A percentile compares a stretch with the other conserved stretches of the same genome.
Evolutionary conservation across 2,329 filamentous ascomycete genomes (phyloP).

Genomic region (Nothomitra cinnamomea): DNA sequence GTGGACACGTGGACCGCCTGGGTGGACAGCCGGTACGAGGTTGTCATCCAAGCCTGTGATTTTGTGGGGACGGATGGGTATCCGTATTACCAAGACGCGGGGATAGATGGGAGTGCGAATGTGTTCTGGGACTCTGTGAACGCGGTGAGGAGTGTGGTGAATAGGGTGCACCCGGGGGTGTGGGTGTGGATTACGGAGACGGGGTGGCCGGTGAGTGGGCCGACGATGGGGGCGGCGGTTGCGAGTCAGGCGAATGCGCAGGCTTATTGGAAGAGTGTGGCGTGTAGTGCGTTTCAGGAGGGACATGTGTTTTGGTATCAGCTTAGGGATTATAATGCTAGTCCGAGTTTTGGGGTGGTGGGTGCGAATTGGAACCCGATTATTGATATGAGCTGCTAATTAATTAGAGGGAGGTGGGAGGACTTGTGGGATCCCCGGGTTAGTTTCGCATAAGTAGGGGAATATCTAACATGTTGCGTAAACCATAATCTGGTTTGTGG

Average conservation of each 20-base stretch:
- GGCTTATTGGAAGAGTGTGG: conserved; percentile 45
- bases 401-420: not conserved
- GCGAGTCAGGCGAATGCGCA: conserved; percentile 41
- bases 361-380: conserved; percentile 18
- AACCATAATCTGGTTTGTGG: too few relatives aligned
- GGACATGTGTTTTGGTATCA: conserved; percentile 45
- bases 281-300: conserved; percentile 40
- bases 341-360: conserved; percentile 24
- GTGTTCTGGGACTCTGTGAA: conserved; percentile 33
- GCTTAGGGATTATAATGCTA: conserved; percentile 34
- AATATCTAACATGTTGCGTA: too few relatives aligned
- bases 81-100: conserved; percentile 45
- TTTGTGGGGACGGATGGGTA: conserved; percentile 49
- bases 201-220: conserved; percentile 44
- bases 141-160: conserved; percentile 24
- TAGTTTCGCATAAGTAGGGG: too few relatives aligned
- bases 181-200: conserved; percentile 45
- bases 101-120: conserved; percentile 36
- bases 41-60: conserved; percentile 44
- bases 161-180: conserved; percentile 28
- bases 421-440: too few relatives aligned
- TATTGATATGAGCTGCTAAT: conserved; percentile 16
- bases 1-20: conserved; percentile 53
- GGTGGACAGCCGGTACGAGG: conserved; percentile 40
- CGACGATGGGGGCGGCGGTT: conserved; percentile 35